A percentile compares a stretch with the other conserved stretches of the same genome.
These are phyloP conservation scores for Pleurotus pulmonarius DNA, from an alignment of 768 basidiomycete genomes.

Conservation along the genomic window DNA sequence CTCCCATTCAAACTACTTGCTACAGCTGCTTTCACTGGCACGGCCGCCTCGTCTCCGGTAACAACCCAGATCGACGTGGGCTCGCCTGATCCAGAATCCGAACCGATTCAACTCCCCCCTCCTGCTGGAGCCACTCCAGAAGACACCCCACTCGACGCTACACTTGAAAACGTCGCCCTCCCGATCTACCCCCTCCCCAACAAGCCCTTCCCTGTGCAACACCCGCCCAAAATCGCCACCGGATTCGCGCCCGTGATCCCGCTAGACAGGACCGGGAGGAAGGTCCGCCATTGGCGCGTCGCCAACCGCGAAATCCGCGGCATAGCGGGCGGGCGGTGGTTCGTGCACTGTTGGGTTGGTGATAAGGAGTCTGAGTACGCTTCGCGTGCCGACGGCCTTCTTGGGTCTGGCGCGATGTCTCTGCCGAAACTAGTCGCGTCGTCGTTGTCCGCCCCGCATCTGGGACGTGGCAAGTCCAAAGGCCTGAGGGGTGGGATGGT, in stretches of 20 bases:
- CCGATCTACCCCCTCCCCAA: slow-evolving; percentile 76
- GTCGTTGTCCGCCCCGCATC: slow-evolving; percentile 44
- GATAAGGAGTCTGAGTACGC: slow-evolving; percentile 74
- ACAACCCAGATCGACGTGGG: slow-evolving; percentile 42
- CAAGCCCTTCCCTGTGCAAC: slow-evolving; percentile 82
- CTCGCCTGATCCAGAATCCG: slow-evolving; percentile 40
- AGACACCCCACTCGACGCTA: slow-evolving; percentile 51
- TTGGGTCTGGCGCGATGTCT: neutral
- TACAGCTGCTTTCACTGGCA: slow-evolving; percentile 50
- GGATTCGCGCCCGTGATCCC: slow-evolving; percentile 67
- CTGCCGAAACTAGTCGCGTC: neutral
- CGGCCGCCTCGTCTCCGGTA: slow-evolving; percentile 70
- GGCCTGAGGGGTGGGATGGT: slow-evolving; percentile 34
- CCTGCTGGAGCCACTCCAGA: slow-evolving; percentile 27
- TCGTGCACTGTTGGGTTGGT: slow-evolving; percentile 78
- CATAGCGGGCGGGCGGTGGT: slow-evolving; percentile 83
- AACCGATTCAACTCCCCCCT: slow-evolving; percentile 11
- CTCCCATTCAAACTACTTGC: slow-evolving; percentile 10
- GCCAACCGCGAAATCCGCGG: slow-evolving; percentile 78
- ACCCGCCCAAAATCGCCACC: slow-evolving; percentile 69
- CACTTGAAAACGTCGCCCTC: slow-evolving; percentile 56
- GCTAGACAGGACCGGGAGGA: slow-evolving; percentile 59
- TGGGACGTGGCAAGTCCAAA: slow-evolving; percentile 35
- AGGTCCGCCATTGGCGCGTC: slow-evolving; percentile 68
- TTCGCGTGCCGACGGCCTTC: slow-evolving; percentile 20